Conservation (phyloP, 106 monocot genomes). For the Amphibolis antarctica region DNA sequence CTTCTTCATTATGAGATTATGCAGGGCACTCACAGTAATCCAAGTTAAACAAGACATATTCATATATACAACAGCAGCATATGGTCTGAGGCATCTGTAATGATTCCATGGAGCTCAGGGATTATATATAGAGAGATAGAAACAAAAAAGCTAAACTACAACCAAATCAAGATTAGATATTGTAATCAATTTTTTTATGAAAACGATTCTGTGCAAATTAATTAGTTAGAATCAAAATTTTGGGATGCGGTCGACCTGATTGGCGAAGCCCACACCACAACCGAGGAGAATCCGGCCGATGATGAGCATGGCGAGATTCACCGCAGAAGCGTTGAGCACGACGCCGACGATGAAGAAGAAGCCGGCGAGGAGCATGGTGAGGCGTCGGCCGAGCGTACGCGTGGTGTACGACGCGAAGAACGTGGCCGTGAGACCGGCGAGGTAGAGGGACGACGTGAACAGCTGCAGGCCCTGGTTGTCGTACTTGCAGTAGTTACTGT, state of each 20-base stretch:
- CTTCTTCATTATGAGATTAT: too few species aligned
- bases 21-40: too few species aligned
- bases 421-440: slow-evolving; percentile 47
- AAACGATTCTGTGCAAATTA: too few species aligned
- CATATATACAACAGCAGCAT: too few species aligned
- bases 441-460: slow-evolving; percentile 78
- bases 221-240: neutral
- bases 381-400: slow-evolving; percentile 38
- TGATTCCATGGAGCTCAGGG: too few species aligned
- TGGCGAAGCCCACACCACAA: slow-evolving; percentile 57
- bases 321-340: slow-evolving; percentile 32
- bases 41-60: too few species aligned
- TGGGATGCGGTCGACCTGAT: slow-evolving; percentile 23
- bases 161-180: neutral
- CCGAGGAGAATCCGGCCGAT: slow-evolving; percentile 62
- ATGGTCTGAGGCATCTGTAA: too few species aligned
- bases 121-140: too few species aligned
- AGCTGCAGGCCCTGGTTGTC: slow-evolving; percentile 59
- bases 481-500: slow-evolving; percentile 51
- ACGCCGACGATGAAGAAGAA: slow-evolving; percentile 47
- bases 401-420: slow-evolving; percentile 63
- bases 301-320: slow-evolving; percentile 58
- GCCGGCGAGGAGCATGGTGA: slow-evolving; percentile 50
- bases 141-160: neutral
- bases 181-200: too few species aligned